These are phyloP conservation scores for Comarum palustre DNA, from an alignment of 306 rosid species.

Conservation along the genomic window DNA sequence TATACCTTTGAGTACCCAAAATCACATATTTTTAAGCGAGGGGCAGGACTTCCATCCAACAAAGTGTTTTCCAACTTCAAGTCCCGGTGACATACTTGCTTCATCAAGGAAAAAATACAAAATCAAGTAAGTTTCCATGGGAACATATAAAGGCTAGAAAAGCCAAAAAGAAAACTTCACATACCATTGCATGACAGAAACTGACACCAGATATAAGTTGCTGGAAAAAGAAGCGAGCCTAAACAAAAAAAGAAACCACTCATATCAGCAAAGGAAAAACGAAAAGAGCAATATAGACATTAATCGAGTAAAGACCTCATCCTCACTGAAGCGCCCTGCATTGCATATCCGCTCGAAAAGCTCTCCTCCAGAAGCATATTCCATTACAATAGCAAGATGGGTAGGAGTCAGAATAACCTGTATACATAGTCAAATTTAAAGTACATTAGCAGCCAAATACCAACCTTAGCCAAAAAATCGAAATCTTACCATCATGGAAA, in stretches of 20 bases:
- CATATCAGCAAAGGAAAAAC: conserved; percentile 3
- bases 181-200: conserved; percentile 91
- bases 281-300: conserved; percentile 13
- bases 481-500: background rate
- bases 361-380: conserved; percentile 96
- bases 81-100: conserved; percentile 99
- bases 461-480: background rate
- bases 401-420: conserved; percentile 88
- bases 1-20: conserved; percentile 92
- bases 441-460: conserved; percentile 1
- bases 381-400: conserved; percentile 94
- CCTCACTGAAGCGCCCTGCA: conserved; percentile 79
- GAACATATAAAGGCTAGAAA: background rate
- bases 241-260: conserved; percentile 26
- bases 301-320: conserved; percentile 52
- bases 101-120: conserved; percentile 34
- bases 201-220: conserved; percentile 97
- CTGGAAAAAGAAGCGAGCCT: conserved; percentile 98
- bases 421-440: background rate
- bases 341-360: conserved; percentile 68
- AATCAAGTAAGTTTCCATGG: background rate
- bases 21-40: conserved; percentile 88
- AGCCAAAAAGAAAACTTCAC: conserved; percentile 9
- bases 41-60: conserved; percentile 86
- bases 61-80: conserved; percentile 89